Percentiles rank a stretch among this genome's conserved stretches.
These are phyloP conservation scores for Wickerhamomyces bovis DNA, from an alignment of 805 yeast genomes.

Conservation along the genomic window DNA sequence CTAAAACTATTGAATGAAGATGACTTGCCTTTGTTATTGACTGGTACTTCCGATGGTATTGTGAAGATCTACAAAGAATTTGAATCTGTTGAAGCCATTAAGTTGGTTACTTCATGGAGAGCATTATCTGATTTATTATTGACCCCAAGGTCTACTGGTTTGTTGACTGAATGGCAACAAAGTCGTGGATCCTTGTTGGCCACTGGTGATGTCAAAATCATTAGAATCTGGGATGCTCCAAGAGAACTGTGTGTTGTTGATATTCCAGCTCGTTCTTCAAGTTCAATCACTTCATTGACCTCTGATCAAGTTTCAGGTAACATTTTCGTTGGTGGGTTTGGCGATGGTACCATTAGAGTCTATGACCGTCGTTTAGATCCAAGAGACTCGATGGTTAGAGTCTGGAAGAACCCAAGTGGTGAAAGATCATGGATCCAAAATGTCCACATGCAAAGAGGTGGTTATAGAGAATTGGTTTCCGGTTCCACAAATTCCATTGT, in stretches of 20 bases:
- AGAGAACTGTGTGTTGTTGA: slow-evolving; percentile 81
- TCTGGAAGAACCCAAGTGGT: slow-evolving; percentile 58
- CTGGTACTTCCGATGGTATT: slow-evolving; percentile 95
- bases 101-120: slow-evolving; percentile 83
- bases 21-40: slow-evolving; percentile 74
- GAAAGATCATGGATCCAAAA: slow-evolving; percentile 57
- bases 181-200: slow-evolving; percentile 85
- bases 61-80: slow-evolving; percentile 79
- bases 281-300: slow-evolving; percentile 82
- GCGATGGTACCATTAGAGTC: slow-evolving; percentile 82
- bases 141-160: slow-evolving; percentile 76
- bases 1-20: slow-evolving; percentile 86
- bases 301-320: slow-evolving; percentile 96
- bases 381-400: slow-evolving; percentile 76
- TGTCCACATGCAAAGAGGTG: slow-evolving; percentile 95
- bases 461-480: slow-evolving; percentile 80
- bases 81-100: slow-evolving; percentile 47
- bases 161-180: slow-evolving; percentile 95
- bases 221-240: slow-evolving; percentile 95
- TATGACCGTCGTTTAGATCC: slow-evolving; percentile 86
- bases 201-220: slow-evolving; percentile 91
- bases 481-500: slow-evolving; percentile 81
- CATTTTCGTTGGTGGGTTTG: slow-evolving; percentile 84
- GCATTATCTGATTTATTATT: slow-evolving; percentile 81
- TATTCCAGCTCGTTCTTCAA: slow-evolving; percentile 85